Conservation (phyloP, 805 yeast species). For the Candida succiphila region DNA sequence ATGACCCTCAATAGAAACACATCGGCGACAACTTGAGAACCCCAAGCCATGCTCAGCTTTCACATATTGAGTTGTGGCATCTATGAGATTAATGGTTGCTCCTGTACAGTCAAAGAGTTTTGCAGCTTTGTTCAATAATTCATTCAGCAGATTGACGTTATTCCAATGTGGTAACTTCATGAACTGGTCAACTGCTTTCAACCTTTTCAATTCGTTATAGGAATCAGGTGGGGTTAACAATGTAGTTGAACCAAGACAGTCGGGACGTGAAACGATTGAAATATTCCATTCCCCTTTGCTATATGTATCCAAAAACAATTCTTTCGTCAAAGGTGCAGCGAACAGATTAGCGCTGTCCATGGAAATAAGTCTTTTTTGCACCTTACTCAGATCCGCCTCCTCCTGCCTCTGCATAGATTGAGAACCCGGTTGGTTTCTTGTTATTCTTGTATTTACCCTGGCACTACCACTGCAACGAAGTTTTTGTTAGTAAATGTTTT, state of each 20-base stretch:
- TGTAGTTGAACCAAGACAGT: slow-evolving; percentile 34
- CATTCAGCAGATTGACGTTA: slow-evolving; percentile 27
- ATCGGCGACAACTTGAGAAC: slow-evolving; percentile 41
- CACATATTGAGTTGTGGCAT: slow-evolving; percentile 34
- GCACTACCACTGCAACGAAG: too few species aligned
- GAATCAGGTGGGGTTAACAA: slow-evolving; percentile 53
- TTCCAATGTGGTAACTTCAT: slow-evolving; percentile 40
- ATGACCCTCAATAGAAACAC: slow-evolving; percentile 58
- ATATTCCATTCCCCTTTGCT: slow-evolving; percentile 47
- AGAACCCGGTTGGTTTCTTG: too few species aligned
- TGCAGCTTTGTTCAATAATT: slow-evolving; percentile 26
- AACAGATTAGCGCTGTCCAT: slow-evolving; percentile 1
- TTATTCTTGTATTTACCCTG: too few species aligned
- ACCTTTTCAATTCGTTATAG: slow-evolving; percentile 36
- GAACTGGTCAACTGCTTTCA: slow-evolving; percentile 31
- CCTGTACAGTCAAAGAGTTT: slow-evolving; percentile 37
- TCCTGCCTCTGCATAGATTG: too few species aligned
- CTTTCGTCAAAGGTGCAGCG: slow-evolving; percentile 32
- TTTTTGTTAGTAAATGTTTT: too few species aligned
- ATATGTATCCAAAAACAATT: slow-evolving; percentile 48
- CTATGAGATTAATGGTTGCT: slow-evolving; percentile 50
- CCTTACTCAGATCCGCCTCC: too few species aligned
- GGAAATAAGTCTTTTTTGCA: too few species aligned
- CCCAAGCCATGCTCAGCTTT: slow-evolving; percentile 40
- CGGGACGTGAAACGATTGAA: slow-evolving; percentile 45